Evolutionary conservation across 2,329 filamentous ascomycete genomes (phyloP).

Genomic region (Boeremia exigua): DNA sequence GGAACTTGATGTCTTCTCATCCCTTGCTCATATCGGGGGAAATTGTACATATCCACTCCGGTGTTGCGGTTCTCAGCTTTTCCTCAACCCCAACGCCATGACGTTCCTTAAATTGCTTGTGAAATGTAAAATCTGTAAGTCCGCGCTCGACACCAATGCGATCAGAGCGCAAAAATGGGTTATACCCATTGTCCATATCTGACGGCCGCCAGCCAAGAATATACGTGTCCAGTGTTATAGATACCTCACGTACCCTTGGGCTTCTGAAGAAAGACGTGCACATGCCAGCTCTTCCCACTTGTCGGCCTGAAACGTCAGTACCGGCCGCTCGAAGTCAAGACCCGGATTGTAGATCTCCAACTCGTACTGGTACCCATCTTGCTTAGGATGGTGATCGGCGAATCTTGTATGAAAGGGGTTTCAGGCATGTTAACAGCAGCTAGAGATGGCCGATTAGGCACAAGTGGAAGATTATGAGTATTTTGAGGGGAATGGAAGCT

Average conservation of each 20-base stretch:
- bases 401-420: conserved; percentile 19
- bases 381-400: conserved; percentile 16
- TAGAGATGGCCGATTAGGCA: neutral
- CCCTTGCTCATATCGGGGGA: conserved; percentile 58
- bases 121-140: conserved; percentile 72
- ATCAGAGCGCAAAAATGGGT: conserved; percentile 37
- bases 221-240: conserved; percentile 76
- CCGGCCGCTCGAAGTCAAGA: conserved; percentile 40
- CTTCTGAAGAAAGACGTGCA: conserved; percentile 36
- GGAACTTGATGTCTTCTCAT: conserved; percentile 67
- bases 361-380: conserved; percentile 34
- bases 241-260: conserved; percentile 58
- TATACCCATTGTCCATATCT: conserved; percentile 65
- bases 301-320: conserved; percentile 41
- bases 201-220: conserved; percentile 69
- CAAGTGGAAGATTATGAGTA: neutral
- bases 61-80: conserved; percentile 39
- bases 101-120: conserved; percentile 60
- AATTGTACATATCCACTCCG: conserved; percentile 32
- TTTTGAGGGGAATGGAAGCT: neutral
- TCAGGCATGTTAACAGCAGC: conserved; percentile 12
- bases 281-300: conserved; percentile 32
- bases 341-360: conserved; percentile 40
- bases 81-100: conserved; percentile 48
- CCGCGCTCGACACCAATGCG: conserved; percentile 64